These are phyloP conservation scores for Aspergillus clavatus DNA, from an alignment of 2,329 filamentous ascomycete genomes.

Conservation along the genomic window DNA sequence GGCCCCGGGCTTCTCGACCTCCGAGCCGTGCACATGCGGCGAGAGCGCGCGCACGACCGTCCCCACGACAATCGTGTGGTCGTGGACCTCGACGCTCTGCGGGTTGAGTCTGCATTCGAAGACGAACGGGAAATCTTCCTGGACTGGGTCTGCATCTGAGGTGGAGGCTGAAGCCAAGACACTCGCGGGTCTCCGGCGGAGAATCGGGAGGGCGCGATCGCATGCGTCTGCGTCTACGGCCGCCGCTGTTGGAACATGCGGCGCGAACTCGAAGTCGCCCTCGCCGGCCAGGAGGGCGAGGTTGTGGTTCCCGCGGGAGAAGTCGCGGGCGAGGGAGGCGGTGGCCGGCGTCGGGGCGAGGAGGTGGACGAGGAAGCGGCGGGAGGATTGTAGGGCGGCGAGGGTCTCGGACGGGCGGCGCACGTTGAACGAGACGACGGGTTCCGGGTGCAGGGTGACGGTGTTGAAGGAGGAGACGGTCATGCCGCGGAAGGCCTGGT, in stretches of 20 bases:
- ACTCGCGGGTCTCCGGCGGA: slow-evolving; percentile 15
- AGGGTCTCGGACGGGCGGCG: slow-evolving; percentile 53
- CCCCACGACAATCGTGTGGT: slow-evolving; percentile 40
- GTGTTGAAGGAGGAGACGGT: slow-evolving; percentile 60
- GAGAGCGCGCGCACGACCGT: slow-evolving; percentile 30
- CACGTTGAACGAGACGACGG: slow-evolving; percentile 60
- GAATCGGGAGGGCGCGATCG: slow-evolving; percentile 23
- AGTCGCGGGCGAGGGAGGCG: slow-evolving; percentile 36
- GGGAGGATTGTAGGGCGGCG: slow-evolving; percentile 45
- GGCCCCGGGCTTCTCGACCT: neutral
- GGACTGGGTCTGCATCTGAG: neutral
- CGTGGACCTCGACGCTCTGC: slow-evolving; percentile 34
- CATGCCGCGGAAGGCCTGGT: slow-evolving; percentile 44
- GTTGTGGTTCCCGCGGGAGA: slow-evolving; percentile 38
- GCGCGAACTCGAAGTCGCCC: slow-evolving; percentile 26
- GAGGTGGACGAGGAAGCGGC: slow-evolving; percentile 50
- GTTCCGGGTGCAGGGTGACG: slow-evolving; percentile 51
- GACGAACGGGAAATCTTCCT: slow-evolving; percentile 36
- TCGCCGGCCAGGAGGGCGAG: slow-evolving; percentile 25
- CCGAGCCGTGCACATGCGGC: slow-evolving; percentile 1
- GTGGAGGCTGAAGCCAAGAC: too few relatives aligned
- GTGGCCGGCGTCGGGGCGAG: slow-evolving; percentile 33
- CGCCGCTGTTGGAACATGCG: slow-evolving; percentile 14
- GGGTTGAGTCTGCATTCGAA: slow-evolving; percentile 37
- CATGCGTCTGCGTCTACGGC: neutral